Conservation (phyloP, 192 early-diverging fungal species). For the Entomortierella beljakovae region DNA sequence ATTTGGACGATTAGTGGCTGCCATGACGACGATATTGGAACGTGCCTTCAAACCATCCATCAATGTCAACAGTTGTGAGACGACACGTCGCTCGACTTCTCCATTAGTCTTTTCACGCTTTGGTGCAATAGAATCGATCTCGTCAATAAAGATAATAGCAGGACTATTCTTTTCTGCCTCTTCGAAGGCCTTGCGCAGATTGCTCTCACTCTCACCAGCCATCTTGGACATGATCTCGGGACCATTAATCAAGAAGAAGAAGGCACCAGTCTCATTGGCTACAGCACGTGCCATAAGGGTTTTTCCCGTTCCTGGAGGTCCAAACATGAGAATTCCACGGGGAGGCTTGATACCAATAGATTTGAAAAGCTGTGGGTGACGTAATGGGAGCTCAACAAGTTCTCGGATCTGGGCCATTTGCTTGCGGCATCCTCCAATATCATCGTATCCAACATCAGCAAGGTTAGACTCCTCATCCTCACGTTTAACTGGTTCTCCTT, state of each 20-base stretch:
- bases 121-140: constrained; percentile 99
- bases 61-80: constrained; percentile 97
- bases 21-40: constrained; percentile 98
- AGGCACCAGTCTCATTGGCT: constrained; percentile 99
- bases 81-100: constrained; percentile 98
- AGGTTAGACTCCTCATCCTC: constrained; percentile 97
- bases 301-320: constrained; percentile 99
- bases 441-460: constrained; percentile 97
- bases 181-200: constrained; percentile 98
- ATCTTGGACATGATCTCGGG: constrained; percentile 99
- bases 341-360: constrained; percentile 99
- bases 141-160: constrained; percentile 99
- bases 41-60: constrained; percentile 99
- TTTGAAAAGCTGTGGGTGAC: constrained; percentile 99
- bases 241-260: constrained; percentile 99
- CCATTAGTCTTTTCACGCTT: constrained; percentile 99
- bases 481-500: constrained; percentile 98
- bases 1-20: constrained; percentile 99
- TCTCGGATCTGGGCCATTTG: constrained; percentile 99
- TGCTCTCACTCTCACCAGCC: constrained; percentile 98
- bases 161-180: constrained; percentile 99
- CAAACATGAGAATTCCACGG: constrained; percentile 97
- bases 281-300: constrained; percentile 98
- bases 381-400: constrained; percentile 95
- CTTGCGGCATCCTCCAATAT: constrained; percentile 98